Base-by-base conservation (phyloP, 257 asterid species). In the Coffea canephora region DNA sequence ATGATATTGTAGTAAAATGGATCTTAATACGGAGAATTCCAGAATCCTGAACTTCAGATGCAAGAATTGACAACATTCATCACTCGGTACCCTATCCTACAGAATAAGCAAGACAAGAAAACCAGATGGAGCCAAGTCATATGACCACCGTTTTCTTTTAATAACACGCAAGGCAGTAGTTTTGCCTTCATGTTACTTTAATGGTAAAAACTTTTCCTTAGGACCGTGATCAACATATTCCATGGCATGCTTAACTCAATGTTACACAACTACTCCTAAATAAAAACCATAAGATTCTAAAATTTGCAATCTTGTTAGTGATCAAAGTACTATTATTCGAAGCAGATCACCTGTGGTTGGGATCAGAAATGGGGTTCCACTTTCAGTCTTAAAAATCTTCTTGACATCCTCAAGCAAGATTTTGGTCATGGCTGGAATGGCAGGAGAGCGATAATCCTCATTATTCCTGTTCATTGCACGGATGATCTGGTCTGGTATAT, bases 391-490 rank as follows among this genome's bases (percentile, higher is more conserved):
- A 70, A 94, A 96, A 49, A 96, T 89, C 94, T 96, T 86, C 85
- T 96, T 96, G n/a, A 96, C 98, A 82, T 96, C 99, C 81, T 96
- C 95, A 13, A 96, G 89, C 64, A 96, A 89, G 59, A 76, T 78
- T 81, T 94, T 96, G 1, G 99, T 96, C 46, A 96, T 85, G 2
- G 98, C 97, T 0, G 99, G 99, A 84, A 96, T 4, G 12, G 98
- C 99, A 0, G 99, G 98, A 76, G 99, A 88, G n/a, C 99, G 94
- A 46, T 96, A 96, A 78, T 96, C 99, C 87, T 96, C 99, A 21
- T 96, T 96, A 89, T 96, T 96, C 57, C 99, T 57, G 97, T 87
- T 96, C 99, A 96, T 96, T 0, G 99, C 99, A 68, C 99, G 98
- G 55, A 96, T 78, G 80, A 96, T 91, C 81, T 92, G 99, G 7